These are phyloP conservation scores for Nakataea oryzae DNA, from an alignment of 2,329 filamentous ascomycete genomes.

Conservation along the genomic window DNA sequence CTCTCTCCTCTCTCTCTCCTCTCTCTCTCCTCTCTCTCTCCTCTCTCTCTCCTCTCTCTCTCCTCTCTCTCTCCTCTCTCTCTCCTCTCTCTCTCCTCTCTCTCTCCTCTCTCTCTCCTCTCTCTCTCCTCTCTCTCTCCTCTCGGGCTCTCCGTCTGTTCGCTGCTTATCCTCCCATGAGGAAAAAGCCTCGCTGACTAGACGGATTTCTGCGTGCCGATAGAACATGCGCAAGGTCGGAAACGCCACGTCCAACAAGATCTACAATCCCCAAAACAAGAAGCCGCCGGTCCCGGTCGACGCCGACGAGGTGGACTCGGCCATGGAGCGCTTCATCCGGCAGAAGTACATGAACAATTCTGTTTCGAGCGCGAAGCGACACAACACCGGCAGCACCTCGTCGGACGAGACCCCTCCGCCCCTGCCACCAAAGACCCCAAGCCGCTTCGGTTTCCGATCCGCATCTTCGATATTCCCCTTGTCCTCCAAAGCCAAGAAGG, in stretches of 20 bases:
- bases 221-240: slow-evolving; percentile 93
- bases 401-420: slow-evolving; percentile 52
- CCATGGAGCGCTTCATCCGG: slow-evolving; percentile 90
- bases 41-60: too few relatives aligned
- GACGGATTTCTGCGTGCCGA: background rate
- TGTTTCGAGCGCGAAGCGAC: slow-evolving; percentile 18
- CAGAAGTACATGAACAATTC: slow-evolving; percentile 73
- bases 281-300: slow-evolving; percentile 81
- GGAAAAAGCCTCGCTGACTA: too few relatives aligned
- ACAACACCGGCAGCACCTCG: slow-evolving; percentile 32
- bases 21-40: too few relatives aligned
- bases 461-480: slow-evolving; percentile 59
- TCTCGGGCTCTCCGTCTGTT: too few relatives aligned
- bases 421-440: slow-evolving; percentile 51
- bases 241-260: slow-evolving; percentile 75
- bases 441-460: slow-evolving; percentile 49
- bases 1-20: too few relatives aligned
- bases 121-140: background rate
- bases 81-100: too few relatives aligned
- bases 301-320: slow-evolving; percentile 82
- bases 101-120: too few relatives aligned
- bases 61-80: too few relatives aligned
- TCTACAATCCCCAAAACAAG: slow-evolving; percentile 78
- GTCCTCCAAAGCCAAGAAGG: slow-evolving; percentile 50
- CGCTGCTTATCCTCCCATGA: too few relatives aligned